Conservation (phyloP, 2,329 filamentous ascomycete species). For the Phyllosticta citrichinensis region DNA sequence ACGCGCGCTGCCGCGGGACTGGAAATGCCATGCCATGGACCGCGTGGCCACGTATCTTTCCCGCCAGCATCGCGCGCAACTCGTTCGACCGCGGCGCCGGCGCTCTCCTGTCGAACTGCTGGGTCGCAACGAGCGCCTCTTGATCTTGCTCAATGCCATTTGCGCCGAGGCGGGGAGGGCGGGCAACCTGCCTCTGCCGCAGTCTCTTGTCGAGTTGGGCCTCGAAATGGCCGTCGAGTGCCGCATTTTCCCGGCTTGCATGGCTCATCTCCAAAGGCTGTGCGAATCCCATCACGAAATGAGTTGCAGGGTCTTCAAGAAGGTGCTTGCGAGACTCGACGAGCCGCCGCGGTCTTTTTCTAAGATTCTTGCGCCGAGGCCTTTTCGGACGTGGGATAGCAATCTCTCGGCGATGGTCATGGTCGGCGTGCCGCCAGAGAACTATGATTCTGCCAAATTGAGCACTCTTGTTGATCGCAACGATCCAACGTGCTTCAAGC, state of each 20-base stretch:
- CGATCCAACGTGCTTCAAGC: background rate
- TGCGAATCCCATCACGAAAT: background rate
- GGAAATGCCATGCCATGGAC: background rate
- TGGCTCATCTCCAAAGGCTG: background rate
- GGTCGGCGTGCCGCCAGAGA: background rate
- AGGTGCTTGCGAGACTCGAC: background rate
- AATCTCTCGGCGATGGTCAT: background rate
- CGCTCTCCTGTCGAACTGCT: background rate
- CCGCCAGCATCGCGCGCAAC: background rate
- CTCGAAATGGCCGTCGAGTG: background rate
- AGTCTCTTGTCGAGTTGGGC: background rate
- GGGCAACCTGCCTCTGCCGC: background rate
- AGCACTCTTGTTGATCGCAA: background rate
- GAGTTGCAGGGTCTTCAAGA: background rate
- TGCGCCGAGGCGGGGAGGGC: background rate
- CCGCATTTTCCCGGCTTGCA: background rate
- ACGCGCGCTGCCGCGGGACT: background rate
- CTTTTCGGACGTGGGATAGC: background rate
- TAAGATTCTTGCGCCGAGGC: background rate
- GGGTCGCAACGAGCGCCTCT: background rate
- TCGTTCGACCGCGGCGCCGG: background rate
- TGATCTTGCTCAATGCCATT: background rate
- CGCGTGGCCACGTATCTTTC: background rate
- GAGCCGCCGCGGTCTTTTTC: background rate
- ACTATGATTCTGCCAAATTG: background rate